Percentiles rank a stretch among this genome's conserved stretches.
phyloP scores from a whole-genome alignment of 176 grass and related monocot species.

The Avena sativa region DNA sequence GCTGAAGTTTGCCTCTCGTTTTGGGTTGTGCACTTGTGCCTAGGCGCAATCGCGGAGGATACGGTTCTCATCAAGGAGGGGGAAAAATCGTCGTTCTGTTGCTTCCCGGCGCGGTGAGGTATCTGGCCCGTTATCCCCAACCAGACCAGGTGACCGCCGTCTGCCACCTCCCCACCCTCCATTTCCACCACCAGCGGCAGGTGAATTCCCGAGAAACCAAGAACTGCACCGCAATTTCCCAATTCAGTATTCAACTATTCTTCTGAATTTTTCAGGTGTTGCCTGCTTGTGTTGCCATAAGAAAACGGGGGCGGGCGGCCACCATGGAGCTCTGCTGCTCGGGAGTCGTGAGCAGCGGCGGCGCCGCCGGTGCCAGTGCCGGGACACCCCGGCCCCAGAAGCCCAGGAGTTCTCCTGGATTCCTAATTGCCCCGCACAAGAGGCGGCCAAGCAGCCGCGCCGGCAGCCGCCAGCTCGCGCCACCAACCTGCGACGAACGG shows the following conservation, averaged over 20 bases:
- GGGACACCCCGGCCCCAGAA: constrained; percentile 38
- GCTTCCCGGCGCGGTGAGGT: constrained; percentile 11
- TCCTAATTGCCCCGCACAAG: constrained; percentile 19
- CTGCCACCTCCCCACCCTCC: background rate
- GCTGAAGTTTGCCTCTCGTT: background rate
- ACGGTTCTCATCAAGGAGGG: background rate
- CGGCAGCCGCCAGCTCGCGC: constrained; percentile 18
- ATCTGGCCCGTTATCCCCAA: constrained; percentile 5
- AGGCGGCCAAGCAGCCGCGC: constrained; percentile 18
- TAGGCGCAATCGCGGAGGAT: background rate
- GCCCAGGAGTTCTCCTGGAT: constrained; percentile 27
- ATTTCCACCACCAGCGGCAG: constrained; percentile 2
- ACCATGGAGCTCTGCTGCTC: constrained; percentile 63
- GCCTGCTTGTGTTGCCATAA: background rate
- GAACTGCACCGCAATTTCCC: background rate
- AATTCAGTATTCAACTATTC: background rate
- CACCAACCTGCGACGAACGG: constrained; percentile 8
- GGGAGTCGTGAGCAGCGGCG: constrained; percentile 37
- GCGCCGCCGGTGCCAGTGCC: background rate
- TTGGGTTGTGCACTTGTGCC: background rate
- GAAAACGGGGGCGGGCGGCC: background rate
- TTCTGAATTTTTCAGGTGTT: constrained; percentile 2
- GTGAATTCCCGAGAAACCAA: background rate
- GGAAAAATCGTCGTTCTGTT: background rate
- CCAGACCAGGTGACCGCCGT: background rate